phyloP scores from a whole-genome alignment of 371 early-diverging fungal species.

The Circinella minor region DNA sequence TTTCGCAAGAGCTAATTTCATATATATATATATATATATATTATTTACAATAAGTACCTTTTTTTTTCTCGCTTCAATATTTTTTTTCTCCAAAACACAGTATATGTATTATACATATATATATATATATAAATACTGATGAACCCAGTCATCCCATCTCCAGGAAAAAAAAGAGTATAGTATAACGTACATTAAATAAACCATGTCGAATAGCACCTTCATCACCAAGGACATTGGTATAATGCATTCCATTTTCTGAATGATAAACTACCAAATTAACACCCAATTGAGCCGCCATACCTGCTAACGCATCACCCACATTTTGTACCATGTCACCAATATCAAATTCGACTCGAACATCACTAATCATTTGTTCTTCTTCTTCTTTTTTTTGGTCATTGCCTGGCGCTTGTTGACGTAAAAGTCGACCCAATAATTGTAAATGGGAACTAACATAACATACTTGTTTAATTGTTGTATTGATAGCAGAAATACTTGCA shows the following conservation, averaged over 20 bases:
- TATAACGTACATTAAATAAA: conserved; percentile 55
- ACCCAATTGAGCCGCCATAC: conserved; percentile 58
- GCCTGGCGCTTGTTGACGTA: conserved; percentile 13
- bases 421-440: conserved; percentile 24
- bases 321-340: conserved; percentile 65
- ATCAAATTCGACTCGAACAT: conserved; percentile 51
- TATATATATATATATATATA: too few relatives aligned
- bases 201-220: conserved; percentile 62
- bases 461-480: conserved; percentile 44
- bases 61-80: neutral
- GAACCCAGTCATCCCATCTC: too few relatives aligned
- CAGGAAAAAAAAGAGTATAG: too few relatives aligned
- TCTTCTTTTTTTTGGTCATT: neutral
- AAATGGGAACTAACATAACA: conserved; percentile 44
- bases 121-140: too few relatives aligned
- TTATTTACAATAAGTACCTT: neutral
- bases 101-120: too few relatives aligned
- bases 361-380: conserved; percentile 9
- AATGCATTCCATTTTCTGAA: conserved; percentile 57
- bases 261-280: conserved; percentile 70
- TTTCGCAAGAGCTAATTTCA: conserved; percentile 54
- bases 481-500: conserved; percentile 52
- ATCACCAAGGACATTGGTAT: conserved; percentile 61
- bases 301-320: conserved; percentile 68
- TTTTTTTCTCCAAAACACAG: too few relatives aligned